A percentile compares a stretch with the other conserved stretches of the same genome.
Conservation (phyloP, 2,329 filamentous ascomycete genomes). For the Colletotrichum sp. region DNA sequence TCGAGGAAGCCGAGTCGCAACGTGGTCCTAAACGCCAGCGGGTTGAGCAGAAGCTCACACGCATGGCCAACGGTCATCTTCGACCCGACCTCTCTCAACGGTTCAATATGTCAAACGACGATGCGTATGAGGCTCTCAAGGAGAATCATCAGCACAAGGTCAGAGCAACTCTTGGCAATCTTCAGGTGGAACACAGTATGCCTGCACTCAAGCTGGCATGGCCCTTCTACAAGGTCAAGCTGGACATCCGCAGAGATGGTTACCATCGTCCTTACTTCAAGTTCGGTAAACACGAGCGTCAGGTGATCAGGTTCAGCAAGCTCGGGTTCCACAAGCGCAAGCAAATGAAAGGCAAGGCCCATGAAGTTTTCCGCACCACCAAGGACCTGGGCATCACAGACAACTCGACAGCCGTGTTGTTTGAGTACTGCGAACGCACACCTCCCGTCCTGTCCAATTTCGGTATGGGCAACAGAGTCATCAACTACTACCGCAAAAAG, state of each 20-base stretch:
- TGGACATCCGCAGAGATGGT: slow-evolving; percentile 75
- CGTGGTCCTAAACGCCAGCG: slow-evolving; percentile 65
- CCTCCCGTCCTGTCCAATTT: slow-evolving; percentile 94
- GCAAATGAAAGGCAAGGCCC: slow-evolving; percentile 79
- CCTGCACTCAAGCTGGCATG: slow-evolving; percentile 90
- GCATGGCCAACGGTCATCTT: slow-evolving; percentile 71
- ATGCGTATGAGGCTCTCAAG: slow-evolving; percentile 93
- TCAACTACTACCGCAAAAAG: slow-evolving; percentile 95
- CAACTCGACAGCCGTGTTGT: slow-evolving; percentile 84
- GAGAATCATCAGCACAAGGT: slow-evolving; percentile 98
- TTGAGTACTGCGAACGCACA: slow-evolving; percentile 95
- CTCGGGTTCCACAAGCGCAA: slow-evolving; percentile 80
- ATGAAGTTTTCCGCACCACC: slow-evolving; percentile 79
- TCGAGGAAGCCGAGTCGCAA: slow-evolving; percentile 77
- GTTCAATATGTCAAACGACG: slow-evolving; percentile 96
- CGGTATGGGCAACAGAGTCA: slow-evolving; percentile 93
- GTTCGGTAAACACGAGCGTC: slow-evolving; percentile 71
- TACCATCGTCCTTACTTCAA: slow-evolving; percentile 84
- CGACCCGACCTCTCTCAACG: slow-evolving; percentile 77
- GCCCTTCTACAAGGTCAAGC: slow-evolving; percentile 92
- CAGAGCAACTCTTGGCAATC: slow-evolving; percentile 86
- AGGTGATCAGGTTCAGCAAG: slow-evolving; percentile 74
- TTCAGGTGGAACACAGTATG: slow-evolving; percentile 93
- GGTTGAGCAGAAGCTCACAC: slow-evolving; percentile 63
- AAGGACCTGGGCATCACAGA: slow-evolving; percentile 87